Evolutionary conservation across 768 basidiomycete genomes (phyloP), one percentile per base, ranked within the genome.

Genomic region (Termitomyces sp.): DNA sequence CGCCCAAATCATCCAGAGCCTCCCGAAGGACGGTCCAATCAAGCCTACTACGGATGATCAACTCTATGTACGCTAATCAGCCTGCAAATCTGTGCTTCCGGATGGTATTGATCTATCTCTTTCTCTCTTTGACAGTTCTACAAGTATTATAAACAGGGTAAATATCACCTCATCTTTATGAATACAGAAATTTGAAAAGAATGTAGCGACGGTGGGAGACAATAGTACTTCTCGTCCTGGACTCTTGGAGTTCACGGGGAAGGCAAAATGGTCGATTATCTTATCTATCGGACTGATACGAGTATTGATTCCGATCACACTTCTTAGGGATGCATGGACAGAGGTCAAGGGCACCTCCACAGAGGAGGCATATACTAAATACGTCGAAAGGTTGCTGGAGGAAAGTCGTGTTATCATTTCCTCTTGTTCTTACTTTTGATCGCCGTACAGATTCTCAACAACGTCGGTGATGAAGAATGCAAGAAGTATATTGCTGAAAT

Each of bases 111-210:
- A 58, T 59, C 57, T 59, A 34, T 34, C 34, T 34, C 10, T 32
- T n/a, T n/a, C n/a, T n/a, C 43, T 30, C 54, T 46, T 57, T 51
- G 32, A 28, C 57, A 98, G 95, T 97, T 97, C 79, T 99, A 98
- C 79, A 80, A 79, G 63, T 83, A 87, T 71, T 98, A 78, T 83
- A 99, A 98, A 81, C 94, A 96, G 79, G 92, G 93, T 88, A 54
- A 44, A 21, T 28, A 11, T 14, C 30, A 39, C 16, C 7, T 55
- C 10, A 17, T 55, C 27, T 16, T 30, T 1, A 19, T 35, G 37
- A 4, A 17, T 54, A 35, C 25, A 21, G 25, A 30, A 19, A 21
- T 11, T 3, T 55, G 40, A 53, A 14, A 10, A 25, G 28, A 8
- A 34, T 14, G 16, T 39, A 94, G 93, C 82, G 44, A 92, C 78